A percentile compares a stretch with the other conserved stretches of the same genome.
Evolutionary conservation across 1,139 yeast genomes (phyloP).

Genomic region (Debaryomyces robertsiae): DNA sequence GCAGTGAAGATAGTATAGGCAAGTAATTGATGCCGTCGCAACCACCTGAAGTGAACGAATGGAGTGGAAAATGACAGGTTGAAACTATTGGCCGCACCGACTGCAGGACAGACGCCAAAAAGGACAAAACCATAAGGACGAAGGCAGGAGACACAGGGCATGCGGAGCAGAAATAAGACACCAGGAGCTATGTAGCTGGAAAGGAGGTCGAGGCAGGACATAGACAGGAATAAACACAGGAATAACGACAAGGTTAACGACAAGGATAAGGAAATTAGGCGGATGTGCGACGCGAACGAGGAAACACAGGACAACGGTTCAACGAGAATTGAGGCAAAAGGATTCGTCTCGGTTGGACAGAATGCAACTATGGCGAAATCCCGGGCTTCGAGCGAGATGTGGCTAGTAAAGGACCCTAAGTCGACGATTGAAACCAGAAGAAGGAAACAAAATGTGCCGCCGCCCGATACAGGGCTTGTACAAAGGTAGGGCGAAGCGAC

Average conservation of each 20-base stretch:
- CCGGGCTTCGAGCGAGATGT: conserved; percentile 10
- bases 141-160: too few relatives aligned
- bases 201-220: not conserved
- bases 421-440: conserved; percentile 1
- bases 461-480: too few relatives aligned
- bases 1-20: conserved; percentile 8
- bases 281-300: too few relatives aligned
- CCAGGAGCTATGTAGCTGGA: too few relatives aligned
- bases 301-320: not conserved
- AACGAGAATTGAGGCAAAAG: not conserved
- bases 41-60: conserved; percentile 20
- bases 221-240: not conserved
- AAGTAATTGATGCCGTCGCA: conserved; percentile 23
- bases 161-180: too few relatives aligned
- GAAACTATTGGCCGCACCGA: too few relatives aligned
- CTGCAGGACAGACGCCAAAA: too few relatives aligned
- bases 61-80: conserved; percentile 18
- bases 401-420: conserved; percentile 4
- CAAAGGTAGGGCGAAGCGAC: not conserved
- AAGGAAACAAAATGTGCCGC: not conserved
- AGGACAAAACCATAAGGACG: too few relatives aligned
- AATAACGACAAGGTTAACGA: too few relatives aligned
- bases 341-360: conserved; percentile 16
- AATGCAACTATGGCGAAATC: conserved; percentile 17
- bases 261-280: too few relatives aligned